These are phyloP conservation scores for Petunia axillaris DNA, from an alignment of 257 asterid genomes.

Conservation along the genomic window DNA sequence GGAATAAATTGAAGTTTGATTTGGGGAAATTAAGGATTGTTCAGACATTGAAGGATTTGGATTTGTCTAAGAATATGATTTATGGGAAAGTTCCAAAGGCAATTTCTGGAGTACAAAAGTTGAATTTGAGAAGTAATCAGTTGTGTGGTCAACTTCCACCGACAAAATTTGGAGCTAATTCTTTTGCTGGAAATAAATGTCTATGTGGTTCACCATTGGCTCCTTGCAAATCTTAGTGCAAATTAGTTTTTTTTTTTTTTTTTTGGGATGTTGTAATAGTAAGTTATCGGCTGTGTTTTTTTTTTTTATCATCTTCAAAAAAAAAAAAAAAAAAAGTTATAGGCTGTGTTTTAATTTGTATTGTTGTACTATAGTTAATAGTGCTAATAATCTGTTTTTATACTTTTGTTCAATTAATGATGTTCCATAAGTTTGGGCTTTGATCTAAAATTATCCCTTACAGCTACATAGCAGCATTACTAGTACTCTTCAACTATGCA, in stretches of 20 bases:
- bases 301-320: too few species aligned
- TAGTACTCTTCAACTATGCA: too few species aligned
- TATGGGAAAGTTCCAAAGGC: constrained; percentile 72
- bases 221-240: constrained; percentile 46
- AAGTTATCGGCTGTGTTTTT: too few species aligned
- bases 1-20: constrained; percentile 66
- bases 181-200: constrained; percentile 71
- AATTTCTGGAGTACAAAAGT: constrained; percentile 47
- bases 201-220: constrained; percentile 82
- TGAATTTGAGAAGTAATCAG: constrained; percentile 77
- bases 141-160: constrained; percentile 79
- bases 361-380: too few species aligned
- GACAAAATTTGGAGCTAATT: constrained; percentile 57
- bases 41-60: constrained; percentile 57
- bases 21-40: constrained; percentile 52
- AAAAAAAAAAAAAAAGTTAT: too few species aligned
- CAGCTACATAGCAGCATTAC: too few species aligned
- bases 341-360: too few species aligned
- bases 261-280: background rate
- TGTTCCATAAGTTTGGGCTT: too few species aligned
- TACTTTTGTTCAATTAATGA: too few species aligned
- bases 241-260: background rate
- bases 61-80: constrained; percentile 67
- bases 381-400: too few species aligned
- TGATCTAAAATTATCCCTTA: too few species aligned